A percentile compares a stretch with the other conserved stretches of the same genome.
Evolutionary conservation across 331 rosid genomes (phyloP).

Genomic region (Rhamnella rubrinervis): DNA sequence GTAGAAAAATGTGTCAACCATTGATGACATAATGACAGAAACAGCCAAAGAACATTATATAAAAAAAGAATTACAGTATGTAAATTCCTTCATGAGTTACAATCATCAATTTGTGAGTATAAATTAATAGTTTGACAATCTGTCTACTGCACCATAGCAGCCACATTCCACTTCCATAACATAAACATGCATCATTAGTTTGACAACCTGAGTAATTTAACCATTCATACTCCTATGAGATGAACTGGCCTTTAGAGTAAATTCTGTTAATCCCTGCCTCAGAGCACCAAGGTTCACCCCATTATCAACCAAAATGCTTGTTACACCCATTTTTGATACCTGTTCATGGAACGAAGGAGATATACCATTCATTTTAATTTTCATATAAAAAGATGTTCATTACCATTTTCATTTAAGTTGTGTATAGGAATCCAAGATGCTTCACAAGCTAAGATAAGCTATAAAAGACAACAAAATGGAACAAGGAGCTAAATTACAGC

Average conservation of each 20-base stretch:
- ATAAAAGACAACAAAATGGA: not conserved
- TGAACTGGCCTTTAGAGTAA: constrained; percentile 34
- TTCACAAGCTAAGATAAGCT: not conserved
- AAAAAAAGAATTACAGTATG: too few relatives aligned
- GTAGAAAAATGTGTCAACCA: too few relatives aligned
- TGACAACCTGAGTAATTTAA: not conserved
- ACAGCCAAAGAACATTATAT: too few relatives aligned
- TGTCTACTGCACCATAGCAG: too few relatives aligned
- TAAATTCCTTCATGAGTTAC: too few relatives aligned
- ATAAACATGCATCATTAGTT: not conserved
- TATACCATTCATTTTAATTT: constrained; percentile 3
- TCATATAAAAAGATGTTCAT: not conserved
- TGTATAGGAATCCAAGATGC: too few relatives aligned
- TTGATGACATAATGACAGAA: too few relatives aligned
- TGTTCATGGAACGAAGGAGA: not conserved
- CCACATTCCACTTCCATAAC: not conserved
- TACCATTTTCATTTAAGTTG: too few relatives aligned
- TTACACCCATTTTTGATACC: constrained; percentile 50
- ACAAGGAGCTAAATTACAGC: constrained; percentile 29
- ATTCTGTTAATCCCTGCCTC: constrained; percentile 38
- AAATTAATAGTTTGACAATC: too few relatives aligned
- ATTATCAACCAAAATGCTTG: constrained; percentile 40
- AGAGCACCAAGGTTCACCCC: constrained; percentile 47
- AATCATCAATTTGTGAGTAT: too few relatives aligned
- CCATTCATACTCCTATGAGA: constrained; percentile 23